Base-by-base conservation (phyloP, 352 stramenopile species). In the Phytophthora citrophthora region DNA sequence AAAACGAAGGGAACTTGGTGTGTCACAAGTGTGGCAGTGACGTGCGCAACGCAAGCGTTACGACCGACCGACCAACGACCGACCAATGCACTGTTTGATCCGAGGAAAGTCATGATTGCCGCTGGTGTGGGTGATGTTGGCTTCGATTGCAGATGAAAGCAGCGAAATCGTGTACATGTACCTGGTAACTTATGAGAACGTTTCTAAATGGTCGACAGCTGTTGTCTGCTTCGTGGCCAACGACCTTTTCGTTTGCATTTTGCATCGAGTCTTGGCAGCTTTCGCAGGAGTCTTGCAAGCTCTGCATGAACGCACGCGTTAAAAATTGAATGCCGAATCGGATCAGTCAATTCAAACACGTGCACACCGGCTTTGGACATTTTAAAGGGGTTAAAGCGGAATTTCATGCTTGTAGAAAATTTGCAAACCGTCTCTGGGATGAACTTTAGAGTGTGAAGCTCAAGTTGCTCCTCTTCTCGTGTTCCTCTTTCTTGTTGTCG, bases 131-230 rank as follows among this genome's bases (percentile, higher is more conserved):
- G 43, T 64, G 36, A 44, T 55, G 32, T 15, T 67, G 50, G 58
- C 32, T 67, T 67, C 58, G 58, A 67, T 61, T 66, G 50, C 58
- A 29, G 15, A 31, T 31, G 2, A 24, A 10, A 43, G 23, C 29
- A 67, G n/a, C 43, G 50, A 61, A 61, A 61, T 67, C 16, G 38
- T 36, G 40, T 26, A n/a, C 44, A n/a, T n/a, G n/a, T n/a, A n/a
- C n/a, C n/a, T n/a, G 1, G 20, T 20, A 20, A 20, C 20, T 20
- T 20, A 20, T 2, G 38, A 24, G 54, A 13, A 34, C 8, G 31
- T 45, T 45, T 53, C 29, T 39, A 12, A 20, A 29, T 60, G 48
- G 47, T 64, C 38, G 38, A 59, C 58, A 66, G 40, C 31, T 66
- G 57, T 39, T 52, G 18, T 31, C 18, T 36, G 16, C 39, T 47